Evolutionary conservation across 768 basidiomycete genomes (phyloP).

Genomic region (Dendrothele bispora): DNA sequence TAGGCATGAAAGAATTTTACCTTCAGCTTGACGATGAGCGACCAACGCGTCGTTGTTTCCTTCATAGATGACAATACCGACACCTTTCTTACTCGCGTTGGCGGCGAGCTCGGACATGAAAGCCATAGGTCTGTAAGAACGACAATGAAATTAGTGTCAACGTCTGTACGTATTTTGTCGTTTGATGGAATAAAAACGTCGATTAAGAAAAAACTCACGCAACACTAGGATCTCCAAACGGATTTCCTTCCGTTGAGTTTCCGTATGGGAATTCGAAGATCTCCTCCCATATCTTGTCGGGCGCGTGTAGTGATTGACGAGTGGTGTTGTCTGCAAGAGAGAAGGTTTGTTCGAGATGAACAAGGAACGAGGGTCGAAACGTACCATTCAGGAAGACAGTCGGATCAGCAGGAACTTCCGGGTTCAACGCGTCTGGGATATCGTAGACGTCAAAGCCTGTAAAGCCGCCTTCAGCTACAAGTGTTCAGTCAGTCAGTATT

Average conservation of each 20-base stretch:
- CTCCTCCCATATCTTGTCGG: constrained; percentile 48
- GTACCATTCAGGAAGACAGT: constrained; percentile 63
- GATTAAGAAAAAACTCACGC: constrained; percentile 2
- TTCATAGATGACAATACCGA: constrained; percentile 59
- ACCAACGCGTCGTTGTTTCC: constrained; percentile 71
- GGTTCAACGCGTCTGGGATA: constrained; percentile 55
- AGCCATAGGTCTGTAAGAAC: constrained; percentile 51
- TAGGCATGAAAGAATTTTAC: constrained; percentile 30
- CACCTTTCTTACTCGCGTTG: constrained; percentile 51
- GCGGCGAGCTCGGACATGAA: constrained; percentile 67
- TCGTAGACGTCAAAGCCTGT: constrained; percentile 44
- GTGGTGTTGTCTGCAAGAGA: constrained; percentile 45
- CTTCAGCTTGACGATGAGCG: constrained; percentile 62
- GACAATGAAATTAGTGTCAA: not conserved
- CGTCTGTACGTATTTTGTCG: constrained; percentile 32
- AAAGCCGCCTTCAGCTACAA: not conserved
- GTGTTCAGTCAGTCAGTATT: constrained; percentile 34
- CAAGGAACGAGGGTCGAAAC: constrained; percentile 10
- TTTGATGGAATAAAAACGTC: constrained; percentile 14
- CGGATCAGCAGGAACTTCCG: constrained; percentile 49
- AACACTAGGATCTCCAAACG: constrained; percentile 34
- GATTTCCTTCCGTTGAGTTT: constrained; percentile 20
- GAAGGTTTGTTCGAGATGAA: not conserved
- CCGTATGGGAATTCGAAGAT: constrained; percentile 39
- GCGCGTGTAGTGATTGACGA: constrained; percentile 67